A percentile compares a stretch with the other conserved stretches of the same genome.
Evolutionary conservation across 208 protist species (phyloP).

Genomic region (Blastocrithidia nonstop): DNA sequence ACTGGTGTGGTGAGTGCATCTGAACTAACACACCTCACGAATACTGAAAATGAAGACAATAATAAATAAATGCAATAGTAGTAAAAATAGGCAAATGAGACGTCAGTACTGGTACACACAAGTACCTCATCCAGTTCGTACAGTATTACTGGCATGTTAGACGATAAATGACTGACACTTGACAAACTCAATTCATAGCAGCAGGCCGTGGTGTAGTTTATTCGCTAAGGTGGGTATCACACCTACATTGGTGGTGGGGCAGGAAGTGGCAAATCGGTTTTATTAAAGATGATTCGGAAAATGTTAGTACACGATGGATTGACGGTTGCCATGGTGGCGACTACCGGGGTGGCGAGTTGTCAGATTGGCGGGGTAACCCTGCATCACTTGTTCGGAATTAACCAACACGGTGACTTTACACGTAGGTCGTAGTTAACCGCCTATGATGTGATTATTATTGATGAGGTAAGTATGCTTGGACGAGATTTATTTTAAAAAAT

Average conservation of each 20-base stretch:
- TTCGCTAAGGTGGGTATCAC: constrained; percentile 43
- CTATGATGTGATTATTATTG: constrained; percentile 86
- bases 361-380: constrained; percentile 76
- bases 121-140: too few relatives aligned
- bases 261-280: constrained; percentile 79
- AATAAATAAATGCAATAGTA: neutral
- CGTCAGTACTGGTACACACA: too few relatives aligned
- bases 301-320: constrained; percentile 37
- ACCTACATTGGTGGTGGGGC: constrained; percentile 82
- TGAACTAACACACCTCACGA: neutral
- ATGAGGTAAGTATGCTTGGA: constrained; percentile 86
- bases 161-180: constrained; percentile 33
- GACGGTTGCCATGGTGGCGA: constrained; percentile 66
- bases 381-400: constrained; percentile 82
- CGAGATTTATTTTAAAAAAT: constrained; percentile 67
- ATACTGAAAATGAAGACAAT: constrained; percentile 1
- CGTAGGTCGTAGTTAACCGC: constrained; percentile 36
- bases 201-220: constrained; percentile 53
- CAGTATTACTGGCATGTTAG: neutral
- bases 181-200: constrained; percentile 72
- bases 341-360: constrained; percentile 62
- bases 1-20: neutral
- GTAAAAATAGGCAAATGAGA: constrained; percentile 4
- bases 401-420: constrained; percentile 49
- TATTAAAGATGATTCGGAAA: constrained; percentile 67